Evolutionary conservation across 495 filamentous ascomycete species (phyloP), one percentile per base, ranked within the genome.

Genomic region (Aspergillus bertholletiae): DNA sequence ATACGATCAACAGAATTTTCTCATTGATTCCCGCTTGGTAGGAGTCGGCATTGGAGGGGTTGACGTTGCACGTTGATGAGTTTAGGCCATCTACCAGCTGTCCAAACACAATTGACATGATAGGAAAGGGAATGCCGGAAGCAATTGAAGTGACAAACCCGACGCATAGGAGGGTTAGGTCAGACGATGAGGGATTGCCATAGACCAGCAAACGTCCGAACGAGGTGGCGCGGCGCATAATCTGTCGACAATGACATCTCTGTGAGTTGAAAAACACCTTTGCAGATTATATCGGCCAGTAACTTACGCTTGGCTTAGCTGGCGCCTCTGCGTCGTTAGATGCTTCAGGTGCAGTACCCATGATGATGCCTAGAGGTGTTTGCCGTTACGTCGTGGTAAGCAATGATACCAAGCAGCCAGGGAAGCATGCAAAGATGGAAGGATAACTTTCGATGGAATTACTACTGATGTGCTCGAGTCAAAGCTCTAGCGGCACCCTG

Each of bases 71-170:
- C 15, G 80, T 77, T n/a, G 74, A 76, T 4, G 71, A 69, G 64
- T 88, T 87, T 56, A 89, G 75, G 58, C 83, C 75, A 69, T 89
- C 80, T 53, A 89, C 74, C 6, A 89, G 74, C 66, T 86, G 68
- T 50, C 85, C 85, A 57, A 88, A 89, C 28, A 88, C 63, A 53
- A 89, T 83, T 21, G 81, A 84, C 34, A 88, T 82, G 22, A 88
- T 68, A 13, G 85, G 85, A 48, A 88, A 87, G 12, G 85, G 86
- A 1, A 86, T 80, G 49, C 85, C 85, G 13, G 86, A 80, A 13
- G 76, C 84, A 24, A 85, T 78, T 28, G 85, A 76, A 39, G 73
- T 66, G 11, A 83, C 26, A 46, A 80, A 64, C 28, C 82, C 86
- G 7, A 71, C 59, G n/a, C 66, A 17, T 18, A 88, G 70, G 43